Conservation (phyloP, 306 rosid genomes). For the Calophaca sinica region DNA sequence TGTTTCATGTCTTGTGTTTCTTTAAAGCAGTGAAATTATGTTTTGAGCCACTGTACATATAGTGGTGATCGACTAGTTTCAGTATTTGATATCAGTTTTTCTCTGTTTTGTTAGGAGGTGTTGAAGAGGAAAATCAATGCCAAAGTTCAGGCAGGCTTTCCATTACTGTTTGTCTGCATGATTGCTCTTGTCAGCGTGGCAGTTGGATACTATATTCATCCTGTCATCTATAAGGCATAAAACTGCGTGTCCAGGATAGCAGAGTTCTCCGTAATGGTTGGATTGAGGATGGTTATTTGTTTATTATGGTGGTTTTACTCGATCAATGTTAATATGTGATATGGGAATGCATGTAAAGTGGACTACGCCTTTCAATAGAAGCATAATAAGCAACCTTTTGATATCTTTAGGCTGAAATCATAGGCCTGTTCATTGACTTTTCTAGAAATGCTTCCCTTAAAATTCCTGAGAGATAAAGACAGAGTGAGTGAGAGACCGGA, state of each 20-base stretch:
- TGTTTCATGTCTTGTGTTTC: conserved; percentile 27
- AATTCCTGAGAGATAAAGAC: no score
- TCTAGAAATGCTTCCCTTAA: no score
- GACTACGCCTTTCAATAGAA: conserved; percentile 37
- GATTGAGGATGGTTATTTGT: conserved; percentile 51
- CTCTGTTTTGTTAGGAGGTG: conserved; percentile 60
- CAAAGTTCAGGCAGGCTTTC: conserved; percentile 75
- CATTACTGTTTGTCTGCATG: conserved; percentile 73
- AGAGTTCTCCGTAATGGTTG: conserved; percentile 34
- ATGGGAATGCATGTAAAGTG: conserved; percentile 52
- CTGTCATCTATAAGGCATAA: conserved; percentile 50
- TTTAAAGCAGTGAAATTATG: conserved; percentile 32
- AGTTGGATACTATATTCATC: conserved; percentile 71
- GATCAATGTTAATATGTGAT: conserved; percentile 50
- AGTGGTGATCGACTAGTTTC: neutral
- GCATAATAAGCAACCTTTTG: conserved; percentile 26
- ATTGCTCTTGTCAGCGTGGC: conserved; percentile 72
- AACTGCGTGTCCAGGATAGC: conserved; percentile 24
- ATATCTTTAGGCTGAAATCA: no score
- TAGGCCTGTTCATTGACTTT: no score
- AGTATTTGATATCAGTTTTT: conserved; percentile 34
- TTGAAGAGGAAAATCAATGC: conserved; percentile 59
- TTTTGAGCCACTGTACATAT: conserved; percentile 33
- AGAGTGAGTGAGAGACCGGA: no score
- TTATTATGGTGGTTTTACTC: conserved; percentile 48